phyloP scores from a whole-genome alignment of 2,329 filamentous ascomycete genomes.

The Sclerotinia borealis region DNA sequence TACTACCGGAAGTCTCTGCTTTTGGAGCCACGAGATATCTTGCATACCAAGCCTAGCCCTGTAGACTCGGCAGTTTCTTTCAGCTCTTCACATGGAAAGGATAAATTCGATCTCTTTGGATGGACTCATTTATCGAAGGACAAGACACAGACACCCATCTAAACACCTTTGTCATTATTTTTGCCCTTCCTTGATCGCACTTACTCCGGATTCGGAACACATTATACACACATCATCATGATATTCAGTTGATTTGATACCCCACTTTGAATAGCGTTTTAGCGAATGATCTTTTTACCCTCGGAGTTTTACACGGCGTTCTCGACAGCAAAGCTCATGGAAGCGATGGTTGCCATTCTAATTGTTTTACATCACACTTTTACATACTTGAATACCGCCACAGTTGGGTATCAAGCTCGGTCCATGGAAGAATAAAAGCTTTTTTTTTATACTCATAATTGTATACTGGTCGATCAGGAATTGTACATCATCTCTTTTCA shows the following conservation, averaged over 20 bases:
- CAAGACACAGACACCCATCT: conserved; percentile 6
- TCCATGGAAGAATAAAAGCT: neutral
- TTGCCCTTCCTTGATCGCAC: neutral
- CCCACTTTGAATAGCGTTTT: conserved; percentile 35
- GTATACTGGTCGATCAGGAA: conserved; percentile 11
- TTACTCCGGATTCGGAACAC: conserved; percentile 6
- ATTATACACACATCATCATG: conserved; percentile 15
- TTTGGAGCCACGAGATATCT: conserved; percentile 51
- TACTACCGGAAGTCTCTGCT: conserved; percentile 63
- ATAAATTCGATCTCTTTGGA: conserved; percentile 46
- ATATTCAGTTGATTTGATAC: conserved; percentile 32
- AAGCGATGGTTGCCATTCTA: neutral
- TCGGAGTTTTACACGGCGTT: neutral
- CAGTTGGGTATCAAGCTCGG: conserved; percentile 3
- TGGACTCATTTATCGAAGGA: conserved; percentile 40
- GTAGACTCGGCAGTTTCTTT: conserved; percentile 24
- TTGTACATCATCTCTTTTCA: conserved; percentile 12
- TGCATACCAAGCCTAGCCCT: conserved; percentile 25
- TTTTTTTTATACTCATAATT: conserved; percentile 13
- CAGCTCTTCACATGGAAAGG: conserved; percentile 34
- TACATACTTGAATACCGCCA: conserved; percentile 5
- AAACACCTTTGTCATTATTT: neutral
- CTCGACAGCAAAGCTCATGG: neutral
- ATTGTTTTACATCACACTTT: conserved; percentile 1
- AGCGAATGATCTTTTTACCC: conserved; percentile 28